phyloP scores from a whole-genome alignment of 2,329 filamentous ascomycete species.

The Bisporella sp. region DNA sequence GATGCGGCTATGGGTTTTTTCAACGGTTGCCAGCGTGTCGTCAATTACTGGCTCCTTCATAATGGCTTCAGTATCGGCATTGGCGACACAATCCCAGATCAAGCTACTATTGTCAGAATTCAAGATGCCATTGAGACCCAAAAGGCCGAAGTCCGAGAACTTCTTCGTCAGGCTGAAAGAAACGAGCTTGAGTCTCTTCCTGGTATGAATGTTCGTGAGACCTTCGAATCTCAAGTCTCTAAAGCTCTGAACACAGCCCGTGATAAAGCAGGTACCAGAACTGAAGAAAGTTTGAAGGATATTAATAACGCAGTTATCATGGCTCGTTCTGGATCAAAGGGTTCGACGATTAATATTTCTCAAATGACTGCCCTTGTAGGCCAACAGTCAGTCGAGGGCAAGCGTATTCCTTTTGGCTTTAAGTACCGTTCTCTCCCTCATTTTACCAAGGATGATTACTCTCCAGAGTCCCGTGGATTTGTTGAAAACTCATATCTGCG shows the following conservation, averaged over 20 bases:
- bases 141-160: constrained; percentile 71
- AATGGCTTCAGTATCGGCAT: constrained; percentile 97
- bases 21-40: constrained; percentile 88
- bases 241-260: constrained; percentile 90
- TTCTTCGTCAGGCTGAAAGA: constrained; percentile 72
- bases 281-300: constrained; percentile 88
- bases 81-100: constrained; percentile 93
- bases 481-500: constrained; percentile 98
- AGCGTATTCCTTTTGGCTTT: constrained; percentile 98
- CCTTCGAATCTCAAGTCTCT: constrained; percentile 95
- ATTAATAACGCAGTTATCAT: constrained; percentile 95
- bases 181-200: constrained; percentile 88
- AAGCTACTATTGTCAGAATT: constrained; percentile 74
- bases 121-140: constrained; percentile 73
- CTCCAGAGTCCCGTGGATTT: constrained; percentile 91
- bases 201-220: constrained; percentile 97
- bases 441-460: constrained; percentile 99
- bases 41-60: constrained; percentile 96
- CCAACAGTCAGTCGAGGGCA: constrained; percentile 96
- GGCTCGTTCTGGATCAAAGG: constrained; percentile 95
- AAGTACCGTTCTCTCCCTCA: constrained; percentile 95
- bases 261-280: constrained; percentile 91
- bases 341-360: constrained; percentile 98
- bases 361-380: constrained; percentile 98
- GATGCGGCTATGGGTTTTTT: constrained; percentile 89